Evolutionary conservation across 345 rosid genomes (phyloP), one percentile per base, ranked within the genome.

Genomic region (Hevea brasiliensis): DNA sequence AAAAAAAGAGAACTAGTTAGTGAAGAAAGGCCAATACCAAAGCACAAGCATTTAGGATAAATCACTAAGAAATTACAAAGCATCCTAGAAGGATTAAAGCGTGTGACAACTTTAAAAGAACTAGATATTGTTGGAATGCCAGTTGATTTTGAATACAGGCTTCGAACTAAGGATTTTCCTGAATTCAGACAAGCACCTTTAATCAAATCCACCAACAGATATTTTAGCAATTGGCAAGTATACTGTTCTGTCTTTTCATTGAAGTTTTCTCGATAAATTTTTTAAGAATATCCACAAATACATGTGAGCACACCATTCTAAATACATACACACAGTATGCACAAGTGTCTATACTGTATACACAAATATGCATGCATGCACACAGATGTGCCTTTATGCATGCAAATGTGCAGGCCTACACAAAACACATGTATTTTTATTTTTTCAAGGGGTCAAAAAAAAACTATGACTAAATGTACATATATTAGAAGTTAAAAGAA

Each of bases 61-160:
- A 44, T n/a, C 45, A 51, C 44, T 76, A 56, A 48, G 47, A 70
- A 50, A 42, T 23, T 69, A n/a, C 15, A 53, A 29, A 41, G 9
- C n/a, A 69, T 76, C 54, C 74, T 74, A 4, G 58, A 76, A 12
- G 58, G 70, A 70, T 13, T 76, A 61, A 76, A 70, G 70, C 40
- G 11, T 26, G 41, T 56, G 15, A 68, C 72, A 13, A 17, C 53
- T 40, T 73, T 75, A n/a, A 53, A 75, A 61, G 78, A 75, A 40
- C 60, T 75, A 27, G 61, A 68, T 56, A 68, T 75, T 61, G 53
- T 59, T 15, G 68, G 67, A 40, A 75, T 75, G 78, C 78, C 78
- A 13, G 44, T 67, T 1, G 66, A 24, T 61, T 74, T 74, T 18
- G 72, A 59, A 29, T 59, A 58, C 60, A 74, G 54, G 42, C 78